Base-by-base conservation (phyloP, 768 basidiomycete genomes). In the Lactarius hengduanensis region DNA sequence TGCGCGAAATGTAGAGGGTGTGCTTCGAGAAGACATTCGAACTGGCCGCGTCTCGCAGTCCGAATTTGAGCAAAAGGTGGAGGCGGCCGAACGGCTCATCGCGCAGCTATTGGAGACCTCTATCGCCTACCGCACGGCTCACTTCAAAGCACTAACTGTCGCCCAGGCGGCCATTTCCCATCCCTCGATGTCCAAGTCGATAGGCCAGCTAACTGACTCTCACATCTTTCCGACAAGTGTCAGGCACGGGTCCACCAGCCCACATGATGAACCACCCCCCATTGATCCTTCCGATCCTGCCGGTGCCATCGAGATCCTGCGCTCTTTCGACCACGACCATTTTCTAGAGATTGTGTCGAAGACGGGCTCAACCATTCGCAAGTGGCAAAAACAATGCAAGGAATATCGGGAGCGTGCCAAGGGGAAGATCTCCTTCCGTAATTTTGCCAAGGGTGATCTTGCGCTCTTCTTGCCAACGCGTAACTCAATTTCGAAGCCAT, bases 381-480 rank as follows among this genome's bases (percentile, higher is more conserved):
- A 96, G 75, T 98, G 95, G 94, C 92, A 95, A 79, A 97, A 94
- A 75, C 94, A 96, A 74, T 96, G 94, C 78, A 96, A 94, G 74
- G 90, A 94, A 70, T 98, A 98, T 66, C 84, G 95, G 55, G 96
- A 98, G 70, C 86, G 92, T n/a, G 91, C 95, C 18, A 94, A 91
- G 77, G 93, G 95, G 64, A 97, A 97, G 78, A 96, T 99, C 63
- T 91, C 96, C 0, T 98, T 98, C 77, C 83, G 94, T 71, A 96
- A 96, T 78, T 98, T 98, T 71, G 82, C 90, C 9, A 96, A 94
- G 75, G 95, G 96, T 11, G 97, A 99, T 77, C 80, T 99, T 59
- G 96, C 96, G 1, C 80, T 99, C 36, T 99, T 99, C 78, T 80
- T 99, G 16, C 97, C 97, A 2, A 99, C 97, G 0, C 83, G 96